Conservation (phyloP, 2,329 filamentous ascomycete genomes). For the Oidium heveae region DNA sequence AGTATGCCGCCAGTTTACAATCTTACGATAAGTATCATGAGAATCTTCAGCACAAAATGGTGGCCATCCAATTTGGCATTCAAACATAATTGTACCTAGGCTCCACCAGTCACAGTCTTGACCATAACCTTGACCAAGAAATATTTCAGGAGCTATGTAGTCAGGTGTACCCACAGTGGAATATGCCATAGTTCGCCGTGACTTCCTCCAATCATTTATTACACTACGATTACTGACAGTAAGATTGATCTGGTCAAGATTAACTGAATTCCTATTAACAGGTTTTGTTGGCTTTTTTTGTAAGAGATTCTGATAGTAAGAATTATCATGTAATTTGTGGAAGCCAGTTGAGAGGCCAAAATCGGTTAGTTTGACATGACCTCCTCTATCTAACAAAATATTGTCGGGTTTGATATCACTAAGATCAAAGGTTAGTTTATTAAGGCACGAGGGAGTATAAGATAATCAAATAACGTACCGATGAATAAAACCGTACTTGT, state of each 20-base stretch:
- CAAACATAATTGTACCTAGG: slow-evolving; percentile 97
- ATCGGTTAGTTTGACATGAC: slow-evolving; percentile 94
- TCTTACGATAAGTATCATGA: slow-evolving; percentile 96
- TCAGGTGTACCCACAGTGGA: slow-evolving; percentile 95
- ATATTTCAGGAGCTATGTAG: slow-evolving; percentile 96
- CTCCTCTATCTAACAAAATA: slow-evolving; percentile 80
- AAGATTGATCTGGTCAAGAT: slow-evolving; percentile 91
- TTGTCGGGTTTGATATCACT: slow-evolving; percentile 99
- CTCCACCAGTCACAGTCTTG: slow-evolving; percentile 99
- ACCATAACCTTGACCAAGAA: slow-evolving; percentile 85
- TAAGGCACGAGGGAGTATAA: background rate
- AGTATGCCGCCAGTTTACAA: slow-evolving; percentile 92
- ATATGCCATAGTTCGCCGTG: slow-evolving; percentile 84
- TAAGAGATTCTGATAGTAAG: slow-evolving; percentile 91
- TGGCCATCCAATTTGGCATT: slow-evolving; percentile 94
- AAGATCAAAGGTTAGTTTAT: slow-evolving; percentile 4
- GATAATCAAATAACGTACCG: slow-evolving; percentile 36
- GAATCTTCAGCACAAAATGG: slow-evolving; percentile 96
- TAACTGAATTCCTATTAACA: slow-evolving; percentile 74
- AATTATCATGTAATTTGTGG: slow-evolving; percentile 92
- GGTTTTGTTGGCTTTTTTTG: slow-evolving; percentile 48
- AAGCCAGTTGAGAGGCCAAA: slow-evolving; percentile 95
- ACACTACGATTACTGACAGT: slow-evolving; percentile 94
- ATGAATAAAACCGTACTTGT: slow-evolving; percentile 95
- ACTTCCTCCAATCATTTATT: slow-evolving; percentile 98